Evolutionary conservation across 1,139 yeast species (phyloP), one percentile per base, ranked within the genome.

Genomic region (Yamadazyma diddensiae): DNA sequence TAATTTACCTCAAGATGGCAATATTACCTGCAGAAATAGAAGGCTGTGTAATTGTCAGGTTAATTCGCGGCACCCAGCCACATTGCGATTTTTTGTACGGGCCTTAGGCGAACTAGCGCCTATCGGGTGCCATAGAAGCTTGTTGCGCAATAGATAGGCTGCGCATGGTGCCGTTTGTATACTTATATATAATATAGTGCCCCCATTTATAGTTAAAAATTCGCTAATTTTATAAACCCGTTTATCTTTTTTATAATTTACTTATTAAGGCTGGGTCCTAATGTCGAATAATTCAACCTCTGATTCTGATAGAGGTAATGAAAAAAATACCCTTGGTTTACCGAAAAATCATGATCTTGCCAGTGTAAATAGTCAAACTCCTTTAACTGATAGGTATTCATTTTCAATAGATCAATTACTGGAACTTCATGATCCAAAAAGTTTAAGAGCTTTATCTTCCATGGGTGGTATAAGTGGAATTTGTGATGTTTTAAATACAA

Each of bases 371-470:
- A 43, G 48, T 21, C 29, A 41, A 28, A 41, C 47, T 10, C 50
- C 54, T 7, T 42, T 46, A 26, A 37, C 48, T 3, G 28, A 35
- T 6, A 19, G 30, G 2, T 39, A 39, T 23, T 31, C 38, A 11
- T 13, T 44, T 4, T 36, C 56, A 2, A 50, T 59, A 0, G 52
- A 53, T 1, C 58, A 66, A 15, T 52, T 74, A 29, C 52, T 65
- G 14, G 57, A 48, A 10, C 54, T 76, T 15, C 79, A 74, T 43
- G 81, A 75, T 47, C 80, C 81, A 21, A 76, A 75, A 47, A 70
- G 77, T 1, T 46, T 76, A 10, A 49, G 44, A 23, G 51, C 58
- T 12, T 52, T 76, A 13, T 43, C 56, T 21, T 53, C 60, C 12
- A 13, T 73, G 5, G 79, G 80, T 3, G 78, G 79, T 3, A 50